A percentile compares a stretch with the other conserved stretches of the same genome.
Conservation (phyloP, 495 filamentous ascomycete genomes). For the Xylaria longipes region DNA sequence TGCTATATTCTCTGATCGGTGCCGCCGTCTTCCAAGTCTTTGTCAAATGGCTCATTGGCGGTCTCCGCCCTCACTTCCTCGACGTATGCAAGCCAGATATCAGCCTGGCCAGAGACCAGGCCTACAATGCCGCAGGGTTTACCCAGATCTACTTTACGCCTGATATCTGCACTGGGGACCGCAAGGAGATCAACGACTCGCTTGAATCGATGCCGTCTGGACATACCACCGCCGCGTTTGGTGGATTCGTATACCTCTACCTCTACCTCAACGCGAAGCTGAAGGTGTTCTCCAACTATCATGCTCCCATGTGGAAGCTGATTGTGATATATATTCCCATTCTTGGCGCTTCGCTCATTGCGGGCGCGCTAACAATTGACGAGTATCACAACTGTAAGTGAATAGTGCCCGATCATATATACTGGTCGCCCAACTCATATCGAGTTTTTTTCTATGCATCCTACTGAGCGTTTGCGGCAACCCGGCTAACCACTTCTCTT, state of each 20-base stretch:
- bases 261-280: conserved; percentile 72
- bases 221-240: conserved; percentile 64
- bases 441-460: neutral
- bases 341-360: conserved; percentile 63
- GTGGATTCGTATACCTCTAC: conserved; percentile 61
- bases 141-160: conserved; percentile 55
- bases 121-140: conserved; percentile 53
- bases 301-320: conserved; percentile 69
- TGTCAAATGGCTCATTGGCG: conserved; percentile 63
- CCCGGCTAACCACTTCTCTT: neutral
- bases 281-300: conserved; percentile 65
- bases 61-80: conserved; percentile 65
- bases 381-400: conserved; percentile 60
- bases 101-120: conserved; percentile 39
- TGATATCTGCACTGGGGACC: conserved; percentile 53
- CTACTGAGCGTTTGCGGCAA: neutral
- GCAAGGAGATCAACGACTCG: conserved; percentile 54
- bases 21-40: conserved; percentile 64
- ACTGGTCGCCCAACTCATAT: neutral
- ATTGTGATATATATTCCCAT: conserved; percentile 63
- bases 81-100: conserved; percentile 62
- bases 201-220: conserved; percentile 68
- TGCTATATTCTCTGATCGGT: conserved; percentile 65
- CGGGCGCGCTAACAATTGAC: conserved; percentile 66
- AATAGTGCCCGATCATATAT: neutral